phyloP scores from a whole-genome alignment of 164 flowering plant species.

The Pachysandra terminalis region DNA sequence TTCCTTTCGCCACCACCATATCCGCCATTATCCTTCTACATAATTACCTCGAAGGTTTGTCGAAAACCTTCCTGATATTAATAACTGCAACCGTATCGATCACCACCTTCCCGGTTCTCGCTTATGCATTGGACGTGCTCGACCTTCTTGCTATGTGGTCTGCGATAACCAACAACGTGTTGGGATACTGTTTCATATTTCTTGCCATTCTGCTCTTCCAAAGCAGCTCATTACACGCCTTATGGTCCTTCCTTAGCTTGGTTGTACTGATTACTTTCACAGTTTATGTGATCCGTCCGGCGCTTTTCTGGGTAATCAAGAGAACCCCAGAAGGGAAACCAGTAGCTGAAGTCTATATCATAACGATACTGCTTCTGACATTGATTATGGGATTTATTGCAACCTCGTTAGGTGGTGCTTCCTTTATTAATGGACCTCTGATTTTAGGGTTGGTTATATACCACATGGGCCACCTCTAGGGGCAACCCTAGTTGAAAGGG shows the following conservation, averaged over 20 bases:
- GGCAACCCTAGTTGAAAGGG: slow-evolving; percentile 47
- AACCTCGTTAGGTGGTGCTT: slow-evolving; percentile 43
- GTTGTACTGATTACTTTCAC: not conserved
- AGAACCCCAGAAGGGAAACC: slow-evolving; percentile 48
- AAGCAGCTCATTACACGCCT: not conserved
- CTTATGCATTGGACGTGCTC: slow-evolving; percentile 43
- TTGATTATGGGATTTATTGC: slow-evolving; percentile 33
- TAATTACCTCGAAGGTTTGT: slow-evolving; percentile 18
- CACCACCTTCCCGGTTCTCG: slow-evolving; percentile 46
- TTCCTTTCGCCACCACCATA: slow-evolving; percentile 15
- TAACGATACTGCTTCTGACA: slow-evolving; percentile 33
- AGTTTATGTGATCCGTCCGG: slow-evolving; percentile 16
- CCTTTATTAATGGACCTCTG: slow-evolving; percentile 46
- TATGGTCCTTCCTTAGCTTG: slow-evolving; percentile 29
- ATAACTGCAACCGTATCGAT: slow-evolving; percentile 28
- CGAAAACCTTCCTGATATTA: slow-evolving; percentile 24
- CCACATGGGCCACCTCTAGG: slow-evolving; percentile 84
- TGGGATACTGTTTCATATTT: slow-evolving; percentile 22
- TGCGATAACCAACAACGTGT: slow-evolving; percentile 27
- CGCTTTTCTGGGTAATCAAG: slow-evolving; percentile 32
- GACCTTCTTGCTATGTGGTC: slow-evolving; percentile 50
- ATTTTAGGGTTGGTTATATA: slow-evolving; percentile 57
- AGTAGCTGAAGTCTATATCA: slow-evolving; percentile 38
- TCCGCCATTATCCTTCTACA: slow-evolving; percentile 7
- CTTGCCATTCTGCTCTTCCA: slow-evolving; percentile 31